Evolutionary conservation across 192 early-diverging fungal genomes (phyloP).

Genomic region (Coemansia asiatica): DNA sequence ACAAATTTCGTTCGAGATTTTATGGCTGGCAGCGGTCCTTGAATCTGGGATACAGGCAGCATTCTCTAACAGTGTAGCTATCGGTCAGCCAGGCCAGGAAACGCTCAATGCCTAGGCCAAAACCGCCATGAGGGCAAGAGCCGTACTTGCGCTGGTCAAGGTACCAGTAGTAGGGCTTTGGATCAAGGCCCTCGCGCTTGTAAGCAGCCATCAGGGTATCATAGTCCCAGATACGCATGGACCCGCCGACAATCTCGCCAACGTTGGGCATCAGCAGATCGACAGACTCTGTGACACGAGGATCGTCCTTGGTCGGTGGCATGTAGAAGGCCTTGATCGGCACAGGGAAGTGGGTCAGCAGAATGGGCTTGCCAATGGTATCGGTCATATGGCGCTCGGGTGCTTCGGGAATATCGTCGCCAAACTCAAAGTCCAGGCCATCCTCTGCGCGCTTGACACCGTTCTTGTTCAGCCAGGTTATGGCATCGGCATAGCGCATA

Average conservation of each 20-base stretch:
- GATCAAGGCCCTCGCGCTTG: constrained; percentile 89
- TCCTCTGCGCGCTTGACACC: constrained; percentile 86
- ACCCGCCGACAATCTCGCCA: constrained; percentile 98
- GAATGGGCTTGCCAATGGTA: constrained; percentile 90
- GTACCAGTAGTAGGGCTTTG: constrained; percentile 97
- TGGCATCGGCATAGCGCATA: constrained; percentile 96
- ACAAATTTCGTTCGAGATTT: too few species aligned
- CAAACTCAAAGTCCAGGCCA: constrained; percentile 89
- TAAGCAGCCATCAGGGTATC: constrained; percentile 78
- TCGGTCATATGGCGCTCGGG: constrained; percentile 99
- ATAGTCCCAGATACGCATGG: constrained; percentile 93
- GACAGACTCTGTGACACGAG: constrained; percentile 88
- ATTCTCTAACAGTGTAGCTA: constrained; percentile 85
- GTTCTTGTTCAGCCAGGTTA: constrained; percentile 89
- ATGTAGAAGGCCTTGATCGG: constrained; percentile 99
- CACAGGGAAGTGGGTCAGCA: constrained; percentile 94
- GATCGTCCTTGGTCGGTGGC: constrained; percentile 85
- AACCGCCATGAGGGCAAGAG: constrained; percentile 93
- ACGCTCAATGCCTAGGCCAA: constrained; percentile 95
- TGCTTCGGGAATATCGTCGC: constrained; percentile 98
- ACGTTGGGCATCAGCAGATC: constrained; percentile 98
- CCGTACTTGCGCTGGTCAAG: constrained; percentile 99
- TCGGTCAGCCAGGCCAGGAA: constrained; percentile 96
- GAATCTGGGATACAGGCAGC: constrained; percentile 92
- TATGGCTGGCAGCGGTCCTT: constrained; percentile 82